These are phyloP conservation scores for Hypericum androsaemum DNA, from an alignment of 345 rosid genomes.

Conservation along the genomic window DNA sequence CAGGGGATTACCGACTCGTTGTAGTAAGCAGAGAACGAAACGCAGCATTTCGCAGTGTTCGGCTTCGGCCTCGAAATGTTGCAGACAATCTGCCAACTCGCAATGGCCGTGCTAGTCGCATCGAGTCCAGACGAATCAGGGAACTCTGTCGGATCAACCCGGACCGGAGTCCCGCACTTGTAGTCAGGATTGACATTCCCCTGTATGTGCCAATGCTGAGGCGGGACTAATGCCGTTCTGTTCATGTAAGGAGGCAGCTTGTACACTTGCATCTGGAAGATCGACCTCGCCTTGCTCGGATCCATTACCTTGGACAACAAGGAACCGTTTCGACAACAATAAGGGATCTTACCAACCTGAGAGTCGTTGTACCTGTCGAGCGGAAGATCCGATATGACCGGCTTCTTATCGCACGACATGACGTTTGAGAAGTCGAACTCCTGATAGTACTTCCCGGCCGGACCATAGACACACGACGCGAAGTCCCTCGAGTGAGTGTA, in stretches of 20 bases:
- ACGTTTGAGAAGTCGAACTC: slow-evolving; percentile 67
- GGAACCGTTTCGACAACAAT: slow-evolving; percentile 68
- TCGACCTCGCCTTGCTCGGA: slow-evolving; percentile 34
- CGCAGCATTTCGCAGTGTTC: slow-evolving; percentile 58
- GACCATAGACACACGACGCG: slow-evolving; percentile 54
- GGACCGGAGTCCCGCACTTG: slow-evolving; percentile 63
- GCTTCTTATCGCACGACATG: slow-evolving; percentile 53
- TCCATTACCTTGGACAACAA: slow-evolving; percentile 64
- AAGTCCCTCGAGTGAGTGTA: slow-evolving; percentile 45
- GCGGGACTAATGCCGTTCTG: slow-evolving; percentile 64
- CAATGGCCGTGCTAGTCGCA: slow-evolving; percentile 34
- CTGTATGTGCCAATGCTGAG: slow-evolving; percentile 55
- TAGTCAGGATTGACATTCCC: slow-evolving; percentile 60
- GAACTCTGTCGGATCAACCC: slow-evolving; percentile 62
- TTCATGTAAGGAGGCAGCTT: slow-evolving; percentile 67
- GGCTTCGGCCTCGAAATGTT: slow-evolving; percentile 64
- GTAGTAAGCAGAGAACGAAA: slow-evolving; percentile 90
- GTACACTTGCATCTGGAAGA: slow-evolving; percentile 68
- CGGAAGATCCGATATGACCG: slow-evolving; percentile 68
- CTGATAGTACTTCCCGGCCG: slow-evolving; percentile 44
- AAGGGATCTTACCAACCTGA: slow-evolving; percentile 52
- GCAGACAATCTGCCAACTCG: slow-evolving; percentile 78
- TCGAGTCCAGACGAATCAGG: slow-evolving; percentile 65
- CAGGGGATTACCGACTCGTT: slow-evolving; percentile 73
- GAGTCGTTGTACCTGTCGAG: slow-evolving; percentile 42